A percentile compares a stretch with the other conserved stretches of the same genome.
phyloP scores from a whole-genome alignment of 495 filamentous ascomycete species.

The Daldinia bambusicola region DNA sequence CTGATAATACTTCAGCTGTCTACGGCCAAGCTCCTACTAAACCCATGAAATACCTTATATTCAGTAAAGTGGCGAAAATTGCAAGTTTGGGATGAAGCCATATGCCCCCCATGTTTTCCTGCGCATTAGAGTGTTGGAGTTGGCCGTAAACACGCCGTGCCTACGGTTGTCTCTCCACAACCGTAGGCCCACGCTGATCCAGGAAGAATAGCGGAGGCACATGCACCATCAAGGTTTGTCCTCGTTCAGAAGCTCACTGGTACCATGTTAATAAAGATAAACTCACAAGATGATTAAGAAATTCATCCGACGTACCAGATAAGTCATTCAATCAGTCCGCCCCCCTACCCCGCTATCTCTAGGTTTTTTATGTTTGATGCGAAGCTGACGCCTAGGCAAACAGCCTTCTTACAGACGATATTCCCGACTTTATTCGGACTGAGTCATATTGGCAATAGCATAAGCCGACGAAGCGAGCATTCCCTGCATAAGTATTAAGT shows the following conservation, averaged over 20 bases:
- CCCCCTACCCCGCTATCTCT: constrained; percentile 38
- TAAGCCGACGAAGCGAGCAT: not conserved
- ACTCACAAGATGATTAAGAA: not conserved
- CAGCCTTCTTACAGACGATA: constrained; percentile 12
- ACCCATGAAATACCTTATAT: not conserved
- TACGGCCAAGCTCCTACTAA: not conserved
- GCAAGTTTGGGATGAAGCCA: not conserved
- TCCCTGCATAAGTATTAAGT: not conserved
- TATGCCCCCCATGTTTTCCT: not conserved
- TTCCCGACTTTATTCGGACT: not conserved
- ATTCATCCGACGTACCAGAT: constrained; percentile 1
- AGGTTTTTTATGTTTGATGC: constrained; percentile 31
- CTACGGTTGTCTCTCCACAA: not conserved
- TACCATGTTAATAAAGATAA: not conserved
- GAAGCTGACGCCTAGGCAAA: constrained; percentile 30
- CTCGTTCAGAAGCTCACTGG: not conserved
- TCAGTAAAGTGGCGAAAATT: not conserved
- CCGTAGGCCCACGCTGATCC: not conserved
- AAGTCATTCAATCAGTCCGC: constrained; percentile 10
- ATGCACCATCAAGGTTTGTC: not conserved
- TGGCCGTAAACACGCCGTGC: not conserved
- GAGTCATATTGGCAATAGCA: not conserved
- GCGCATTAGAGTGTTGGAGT: not conserved
- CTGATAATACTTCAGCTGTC: not conserved
- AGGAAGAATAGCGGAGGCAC: not conserved